Base-by-base conservation (phyloP, 1,139 yeast species). In the Saccharomyces hybrid region DNA sequence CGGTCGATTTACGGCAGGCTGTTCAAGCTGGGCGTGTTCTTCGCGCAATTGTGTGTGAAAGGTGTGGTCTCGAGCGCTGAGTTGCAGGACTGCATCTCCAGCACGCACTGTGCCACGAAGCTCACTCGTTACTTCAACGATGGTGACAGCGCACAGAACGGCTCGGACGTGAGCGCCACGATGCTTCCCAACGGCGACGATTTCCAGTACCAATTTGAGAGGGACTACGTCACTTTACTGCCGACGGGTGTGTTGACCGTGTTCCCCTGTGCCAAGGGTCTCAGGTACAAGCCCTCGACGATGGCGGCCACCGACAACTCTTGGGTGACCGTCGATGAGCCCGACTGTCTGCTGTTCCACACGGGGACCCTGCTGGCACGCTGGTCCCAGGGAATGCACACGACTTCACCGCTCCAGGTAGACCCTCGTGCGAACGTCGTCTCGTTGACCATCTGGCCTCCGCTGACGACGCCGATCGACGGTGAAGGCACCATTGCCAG, bases 331-430 rank as follows among this genome's bases (percentile, higher is more conserved):
- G 49, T 66, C 3, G 56, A 64, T 32, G 64, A 61, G 26, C 65
- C 66, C 5, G 64, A 65, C 48, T 65, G 70, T 53, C 52, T 68
- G 1, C 50, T 68, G 51, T 44, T 68, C 5, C 71, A 67, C 49
- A 63, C 68, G 1, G 71, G 71, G 2, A 42, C 51, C 4, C 28
- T 63, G 2, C 51, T 67, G 51, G 59, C 64, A 1, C 51, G 42
- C 1, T 51, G 55, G 46, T 64, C 70, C 1, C 52, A 54, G 9
- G 67, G 65, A 0, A 32, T 55, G 46, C 66, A 65, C 50, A 50
- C 62, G 1, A 61, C 66, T 2, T 59, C 67, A 0, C 64, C 67
- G 1, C 46, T 67, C 13, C 57, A 60, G 48, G 42, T 68, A 5
- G 56, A 63, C n/a, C 57, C 57, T 5, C 54, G 57, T 9, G 49